phyloP scores from a whole-genome alignment of 2,329 filamentous ascomycete genomes.

The Cercospora sp. region DNA sequence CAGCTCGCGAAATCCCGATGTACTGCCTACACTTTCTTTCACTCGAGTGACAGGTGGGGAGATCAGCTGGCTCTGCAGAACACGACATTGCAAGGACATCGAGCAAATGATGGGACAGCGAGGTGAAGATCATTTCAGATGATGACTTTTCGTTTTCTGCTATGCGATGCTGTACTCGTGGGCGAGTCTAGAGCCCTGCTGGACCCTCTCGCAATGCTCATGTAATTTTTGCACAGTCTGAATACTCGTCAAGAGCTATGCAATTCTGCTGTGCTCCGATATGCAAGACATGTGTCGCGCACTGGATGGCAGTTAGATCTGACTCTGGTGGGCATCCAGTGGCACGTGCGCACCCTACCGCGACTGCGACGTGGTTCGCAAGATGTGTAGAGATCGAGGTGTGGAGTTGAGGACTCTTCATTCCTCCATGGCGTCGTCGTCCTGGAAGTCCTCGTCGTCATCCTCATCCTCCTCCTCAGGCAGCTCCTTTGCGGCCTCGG shows the following conservation, averaged over 20 bases:
- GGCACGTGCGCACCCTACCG: background rate
- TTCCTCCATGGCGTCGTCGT: constrained; percentile 52
- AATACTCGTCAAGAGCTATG: constrained; percentile 9
- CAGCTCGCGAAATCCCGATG: background rate
- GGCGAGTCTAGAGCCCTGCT: background rate
- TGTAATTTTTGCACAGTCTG: constrained; percentile 4
- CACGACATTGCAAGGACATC: background rate
- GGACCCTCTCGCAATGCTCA: constrained; percentile 4
- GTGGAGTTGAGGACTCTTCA: constrained; percentile 6
- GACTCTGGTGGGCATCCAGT: background rate
- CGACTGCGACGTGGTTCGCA: background rate
- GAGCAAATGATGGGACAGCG: background rate
- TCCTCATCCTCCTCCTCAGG: constrained; percentile 74
- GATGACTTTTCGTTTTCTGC: constrained; percentile 1
- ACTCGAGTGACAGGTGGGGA: background rate
- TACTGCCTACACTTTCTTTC: background rate
- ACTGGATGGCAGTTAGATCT: background rate
- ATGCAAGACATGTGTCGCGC: constrained; percentile 12
- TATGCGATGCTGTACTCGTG: constrained; percentile 10
- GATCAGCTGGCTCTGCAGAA: background rate
- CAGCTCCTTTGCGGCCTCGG: constrained; percentile 80
- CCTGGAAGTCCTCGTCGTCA: constrained; percentile 69
- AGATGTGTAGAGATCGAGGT: background rate
- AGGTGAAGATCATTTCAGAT: background rate
- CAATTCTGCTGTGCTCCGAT: constrained; percentile 4